Conservation (phyloP, 768 basidiomycete genomes). For the Psilocybe azurescens region DNA sequence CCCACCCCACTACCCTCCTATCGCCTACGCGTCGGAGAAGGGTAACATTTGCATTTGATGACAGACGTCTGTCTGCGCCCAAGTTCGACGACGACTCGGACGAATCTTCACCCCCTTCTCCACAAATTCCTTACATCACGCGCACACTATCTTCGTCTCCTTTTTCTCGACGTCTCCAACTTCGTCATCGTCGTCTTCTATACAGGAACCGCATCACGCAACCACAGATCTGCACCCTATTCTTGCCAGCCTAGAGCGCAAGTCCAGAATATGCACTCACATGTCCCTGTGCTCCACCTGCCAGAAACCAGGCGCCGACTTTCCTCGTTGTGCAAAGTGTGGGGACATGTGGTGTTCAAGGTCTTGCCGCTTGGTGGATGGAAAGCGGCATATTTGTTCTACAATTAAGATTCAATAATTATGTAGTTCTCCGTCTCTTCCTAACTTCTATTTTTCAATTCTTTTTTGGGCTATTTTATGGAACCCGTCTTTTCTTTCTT, state of each 20-base stretch:
- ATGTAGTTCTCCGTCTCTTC: background rate
- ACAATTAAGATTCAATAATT: slow-evolving; percentile 2
- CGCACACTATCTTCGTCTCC: slow-evolving; percentile 19
- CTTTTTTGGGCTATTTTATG: background rate
- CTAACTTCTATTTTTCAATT: background rate
- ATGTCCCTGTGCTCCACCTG: slow-evolving; percentile 55
- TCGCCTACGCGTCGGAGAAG: slow-evolving; percentile 22
- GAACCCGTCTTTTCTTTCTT: background rate
- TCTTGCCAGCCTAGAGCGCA: slow-evolving; percentile 53
- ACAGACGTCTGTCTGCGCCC: slow-evolving; percentile 22
- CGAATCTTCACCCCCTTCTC: slow-evolving; percentile 16
- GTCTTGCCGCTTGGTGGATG: slow-evolving; percentile 57
- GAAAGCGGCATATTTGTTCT: slow-evolving; percentile 55
- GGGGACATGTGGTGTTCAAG: slow-evolving; percentile 68
- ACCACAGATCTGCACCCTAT: slow-evolving; percentile 46
- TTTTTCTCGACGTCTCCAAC: slow-evolving; percentile 23
- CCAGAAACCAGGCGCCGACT: slow-evolving; percentile 55
- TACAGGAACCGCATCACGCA: slow-evolving; percentile 4
- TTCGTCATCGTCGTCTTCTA: slow-evolving; percentile 21
- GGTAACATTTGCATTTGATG: slow-evolving; percentile 27
- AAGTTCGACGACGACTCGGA: slow-evolving; percentile 21
- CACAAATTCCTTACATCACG: slow-evolving; percentile 26
- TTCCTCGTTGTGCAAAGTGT: slow-evolving; percentile 67
- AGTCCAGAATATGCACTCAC: slow-evolving; percentile 53
- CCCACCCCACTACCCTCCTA: slow-evolving; percentile 17